Evolutionary conservation across 805 yeast species (phyloP).

Genomic region (Starmerella gropengiesseri): DNA sequence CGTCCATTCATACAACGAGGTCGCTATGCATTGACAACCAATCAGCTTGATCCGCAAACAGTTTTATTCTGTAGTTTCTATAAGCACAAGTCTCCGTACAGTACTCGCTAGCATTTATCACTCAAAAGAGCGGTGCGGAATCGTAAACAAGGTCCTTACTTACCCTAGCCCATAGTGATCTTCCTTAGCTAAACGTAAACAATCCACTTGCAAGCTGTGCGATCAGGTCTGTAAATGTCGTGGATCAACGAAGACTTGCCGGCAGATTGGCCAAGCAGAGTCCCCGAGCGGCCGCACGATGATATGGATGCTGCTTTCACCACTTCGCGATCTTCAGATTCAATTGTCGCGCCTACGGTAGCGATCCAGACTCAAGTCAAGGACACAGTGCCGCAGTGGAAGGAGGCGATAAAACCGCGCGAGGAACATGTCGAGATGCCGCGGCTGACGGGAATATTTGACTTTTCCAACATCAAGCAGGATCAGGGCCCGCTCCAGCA

Average conservation of each 20-base stretch:
- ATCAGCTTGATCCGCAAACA: no score
- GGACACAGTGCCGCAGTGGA: constrained; percentile 17
- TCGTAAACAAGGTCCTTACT: no score
- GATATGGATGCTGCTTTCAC: constrained; percentile 8
- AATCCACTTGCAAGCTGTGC: neutral
- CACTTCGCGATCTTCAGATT: constrained; percentile 13
- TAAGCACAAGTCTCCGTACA: no score
- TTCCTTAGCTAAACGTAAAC: constrained; percentile 5
- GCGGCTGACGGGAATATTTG: constrained; percentile 10
- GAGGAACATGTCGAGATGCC: neutral
- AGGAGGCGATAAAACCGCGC: constrained; percentile 14
- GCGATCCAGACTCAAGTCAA: constrained; percentile 14
- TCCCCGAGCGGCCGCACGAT: neutral
- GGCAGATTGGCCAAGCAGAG: constrained; percentile 20
- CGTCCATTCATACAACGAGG: no score
- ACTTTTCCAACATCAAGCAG: neutral
- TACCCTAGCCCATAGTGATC: no score
- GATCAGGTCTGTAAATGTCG: constrained; percentile 11
- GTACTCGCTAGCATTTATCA: no score
- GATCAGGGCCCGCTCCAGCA: neutral
- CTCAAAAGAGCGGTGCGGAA: no score
- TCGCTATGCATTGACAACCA: no score
- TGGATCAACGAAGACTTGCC: constrained; percentile 23
- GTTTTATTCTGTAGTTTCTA: no score
- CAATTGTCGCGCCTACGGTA: constrained; percentile 17